Percentiles rank a stretch among this genome's conserved stretches.
Evolutionary conservation across 768 basidiomycete genomes (phyloP).

Genomic region (Rhodotorula babjevae): DNA sequence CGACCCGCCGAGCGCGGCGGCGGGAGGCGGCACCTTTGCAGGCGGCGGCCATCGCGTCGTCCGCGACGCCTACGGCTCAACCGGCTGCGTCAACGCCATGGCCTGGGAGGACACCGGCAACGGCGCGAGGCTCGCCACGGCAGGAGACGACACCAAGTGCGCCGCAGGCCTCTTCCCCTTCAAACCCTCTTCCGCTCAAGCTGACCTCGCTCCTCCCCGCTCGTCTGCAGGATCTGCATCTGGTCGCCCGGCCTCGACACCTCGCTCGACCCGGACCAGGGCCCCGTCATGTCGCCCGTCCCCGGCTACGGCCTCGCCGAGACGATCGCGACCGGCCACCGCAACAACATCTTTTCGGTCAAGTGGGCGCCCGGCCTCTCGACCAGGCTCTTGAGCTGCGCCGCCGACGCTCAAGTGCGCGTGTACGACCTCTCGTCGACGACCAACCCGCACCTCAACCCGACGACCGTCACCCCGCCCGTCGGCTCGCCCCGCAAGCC

Average conservation of each 20-base stretch:
- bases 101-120: conserved; percentile 15
- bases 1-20: not conserved
- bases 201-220: not conserved
- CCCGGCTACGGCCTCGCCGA: conserved; percentile 15
- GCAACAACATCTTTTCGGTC: conserved; percentile 41
- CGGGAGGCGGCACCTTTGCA: not conserved
- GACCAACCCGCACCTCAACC: conserved; percentile 10
- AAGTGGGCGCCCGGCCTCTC: conserved; percentile 31
- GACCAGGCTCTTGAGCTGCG: conserved; percentile 28
- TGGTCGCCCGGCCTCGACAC: conserved; percentile 17
- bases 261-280: not conserved
- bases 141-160: conserved; percentile 36
- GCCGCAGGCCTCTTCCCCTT: not conserved
- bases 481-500: not conserved
- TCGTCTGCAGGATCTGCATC: conserved; percentile 23
- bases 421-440: conserved; percentile 38
- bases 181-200: not conserved
- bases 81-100: conserved; percentile 30
- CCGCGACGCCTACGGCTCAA: conserved; percentile 5
- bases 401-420: conserved; percentile 39
- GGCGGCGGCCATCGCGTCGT: conserved; percentile 13
- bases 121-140: conserved; percentile 13
- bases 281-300: not conserved
- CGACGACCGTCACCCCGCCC: not conserved
- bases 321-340: conserved; percentile 35